These are phyloP conservation scores for Syncephalastrum contaminatum DNA, from an alignment of 371 early-diverging fungal genomes.

Conservation along the genomic window DNA sequence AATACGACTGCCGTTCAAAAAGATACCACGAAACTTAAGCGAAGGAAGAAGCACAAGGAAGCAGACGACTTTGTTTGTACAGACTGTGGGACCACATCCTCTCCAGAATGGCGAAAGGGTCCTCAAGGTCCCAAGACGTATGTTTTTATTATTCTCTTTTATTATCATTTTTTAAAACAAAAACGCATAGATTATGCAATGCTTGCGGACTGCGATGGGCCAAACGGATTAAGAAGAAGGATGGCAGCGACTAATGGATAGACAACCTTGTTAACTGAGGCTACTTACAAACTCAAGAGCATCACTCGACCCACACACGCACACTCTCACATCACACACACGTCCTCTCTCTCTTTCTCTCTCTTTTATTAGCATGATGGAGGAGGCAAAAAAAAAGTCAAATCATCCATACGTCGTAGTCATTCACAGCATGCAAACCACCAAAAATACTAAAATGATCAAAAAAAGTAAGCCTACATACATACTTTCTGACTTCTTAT, in stretches of 20 bases:
- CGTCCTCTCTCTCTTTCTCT: conserved; percentile 1
- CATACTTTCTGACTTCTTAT: no score
- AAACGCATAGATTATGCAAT: conserved; percentile 47
- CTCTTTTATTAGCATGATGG: conserved; percentile 2
- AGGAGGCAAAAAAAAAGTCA: background rate
- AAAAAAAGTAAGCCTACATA: no score
- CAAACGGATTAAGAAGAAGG: conserved; percentile 16
- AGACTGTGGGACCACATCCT: conserved; percentile 74
- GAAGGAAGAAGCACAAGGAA: conserved; percentile 8
- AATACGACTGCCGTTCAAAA: no score
- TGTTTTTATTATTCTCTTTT: conserved; percentile 5
- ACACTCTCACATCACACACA: background rate
- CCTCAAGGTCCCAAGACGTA: conserved; percentile 73
- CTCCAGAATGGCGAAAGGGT: conserved; percentile 86
- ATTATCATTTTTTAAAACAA: background rate
- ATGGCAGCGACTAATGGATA: conserved; percentile 2
- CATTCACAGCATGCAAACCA: no score
- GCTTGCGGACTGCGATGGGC: conserved; percentile 55
- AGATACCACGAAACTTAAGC: conserved; percentile 3
- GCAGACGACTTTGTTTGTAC: conserved; percentile 22
- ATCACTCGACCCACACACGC: background rate
- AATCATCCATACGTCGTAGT: no score
- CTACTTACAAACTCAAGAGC: no score
- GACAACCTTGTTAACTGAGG: no score
- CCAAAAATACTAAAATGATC: no score